These are phyloP conservation scores for Fusarium annulatum DNA, from an alignment of 2,329 filamentous ascomycete genomes.

Conservation along the genomic window DNA sequence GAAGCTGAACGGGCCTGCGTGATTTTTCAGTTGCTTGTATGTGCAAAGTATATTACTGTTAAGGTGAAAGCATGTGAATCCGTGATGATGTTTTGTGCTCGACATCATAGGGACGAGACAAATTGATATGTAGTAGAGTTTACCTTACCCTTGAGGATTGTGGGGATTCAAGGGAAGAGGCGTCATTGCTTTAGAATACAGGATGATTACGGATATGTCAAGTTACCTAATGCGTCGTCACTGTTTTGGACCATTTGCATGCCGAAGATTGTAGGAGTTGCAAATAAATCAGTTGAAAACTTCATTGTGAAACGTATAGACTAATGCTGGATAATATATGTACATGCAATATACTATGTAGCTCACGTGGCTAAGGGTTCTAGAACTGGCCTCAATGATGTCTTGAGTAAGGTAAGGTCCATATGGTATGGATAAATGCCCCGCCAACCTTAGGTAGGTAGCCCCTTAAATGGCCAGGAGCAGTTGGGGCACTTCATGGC, in stretches of 20 bases:
- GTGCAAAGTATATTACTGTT: slow-evolving; percentile 4
- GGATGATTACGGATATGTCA: not conserved
- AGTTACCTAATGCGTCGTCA: not conserved
- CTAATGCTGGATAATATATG: not conserved
- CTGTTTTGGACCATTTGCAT: not conserved
- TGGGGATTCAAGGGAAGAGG: slow-evolving; percentile 9
- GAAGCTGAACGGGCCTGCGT: slow-evolving; percentile 23
- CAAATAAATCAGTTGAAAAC: not conserved
- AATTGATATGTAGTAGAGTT: not conserved
- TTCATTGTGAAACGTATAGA: not conserved
- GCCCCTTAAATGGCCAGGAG: slow-evolving; percentile 24
- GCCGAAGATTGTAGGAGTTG: not conserved
- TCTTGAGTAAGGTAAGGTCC: not conserved
- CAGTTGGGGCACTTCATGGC: not conserved
- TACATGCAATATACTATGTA: not conserved
- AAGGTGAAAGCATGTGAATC: not conserved
- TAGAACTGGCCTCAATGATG: slow-evolving; percentile 17
- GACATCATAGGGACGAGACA: not conserved
- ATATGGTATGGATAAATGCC: slow-evolving; percentile 6
- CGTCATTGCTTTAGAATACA: slow-evolving; percentile 6
- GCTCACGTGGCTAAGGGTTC: slow-evolving; percentile 23
- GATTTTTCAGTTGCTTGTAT: not conserved
- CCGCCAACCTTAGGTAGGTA: slow-evolving; percentile 9
- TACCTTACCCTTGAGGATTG: not conserved
- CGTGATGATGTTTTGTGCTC: not conserved